These are phyloP conservation scores for Hymenoscyphus salicellus DNA, from an alignment of 2,329 filamentous ascomycete species.

Conservation along the genomic window DNA sequence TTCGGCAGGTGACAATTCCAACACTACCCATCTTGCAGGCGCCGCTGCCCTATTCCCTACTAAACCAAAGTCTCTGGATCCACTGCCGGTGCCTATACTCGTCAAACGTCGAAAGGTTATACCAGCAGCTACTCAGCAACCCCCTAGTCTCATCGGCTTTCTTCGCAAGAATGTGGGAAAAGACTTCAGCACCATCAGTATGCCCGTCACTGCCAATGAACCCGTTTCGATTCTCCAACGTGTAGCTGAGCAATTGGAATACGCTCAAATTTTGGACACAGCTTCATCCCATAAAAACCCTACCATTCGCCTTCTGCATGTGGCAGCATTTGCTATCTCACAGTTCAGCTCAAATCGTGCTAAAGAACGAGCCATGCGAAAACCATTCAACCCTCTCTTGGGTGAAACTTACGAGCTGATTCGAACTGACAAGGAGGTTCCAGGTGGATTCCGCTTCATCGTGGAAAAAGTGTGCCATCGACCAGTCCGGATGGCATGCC, in stretches of 20 bases:
- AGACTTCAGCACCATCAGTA: constrained; percentile 91
- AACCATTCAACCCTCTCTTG: constrained; percentile 95
- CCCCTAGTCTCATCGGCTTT: constrained; percentile 90
- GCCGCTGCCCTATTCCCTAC: constrained; percentile 72
- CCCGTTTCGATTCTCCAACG: constrained; percentile 85
- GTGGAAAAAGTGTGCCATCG: constrained; percentile 94
- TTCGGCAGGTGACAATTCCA: constrained; percentile 55
- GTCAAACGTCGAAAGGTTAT: constrained; percentile 69
- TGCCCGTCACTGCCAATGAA: constrained; percentile 96
- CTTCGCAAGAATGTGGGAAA: constrained; percentile 97
- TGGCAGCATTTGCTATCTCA: constrained; percentile 88
- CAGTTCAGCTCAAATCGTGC: constrained; percentile 77
- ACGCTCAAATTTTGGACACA: constrained; percentile 76
- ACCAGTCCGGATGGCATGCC: constrained; percentile 87
- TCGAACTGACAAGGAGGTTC: constrained; percentile 70
- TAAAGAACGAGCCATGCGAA: constrained; percentile 88
- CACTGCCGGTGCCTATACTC: constrained; percentile 67
- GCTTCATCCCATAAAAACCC: constrained; percentile 61
- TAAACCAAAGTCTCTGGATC: constrained; percentile 71
- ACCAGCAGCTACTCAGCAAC: constrained; percentile 69
- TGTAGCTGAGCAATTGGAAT: constrained; percentile 86
- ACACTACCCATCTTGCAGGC: constrained; percentile 47
- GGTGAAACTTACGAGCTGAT: constrained; percentile 95
- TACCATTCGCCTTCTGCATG: constrained; percentile 72
- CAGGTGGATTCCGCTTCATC: constrained; percentile 79